Evolutionary conservation across 1,139 yeast genomes (phyloP).

Genomic region (Sugiyamaella sp.): DNA sequence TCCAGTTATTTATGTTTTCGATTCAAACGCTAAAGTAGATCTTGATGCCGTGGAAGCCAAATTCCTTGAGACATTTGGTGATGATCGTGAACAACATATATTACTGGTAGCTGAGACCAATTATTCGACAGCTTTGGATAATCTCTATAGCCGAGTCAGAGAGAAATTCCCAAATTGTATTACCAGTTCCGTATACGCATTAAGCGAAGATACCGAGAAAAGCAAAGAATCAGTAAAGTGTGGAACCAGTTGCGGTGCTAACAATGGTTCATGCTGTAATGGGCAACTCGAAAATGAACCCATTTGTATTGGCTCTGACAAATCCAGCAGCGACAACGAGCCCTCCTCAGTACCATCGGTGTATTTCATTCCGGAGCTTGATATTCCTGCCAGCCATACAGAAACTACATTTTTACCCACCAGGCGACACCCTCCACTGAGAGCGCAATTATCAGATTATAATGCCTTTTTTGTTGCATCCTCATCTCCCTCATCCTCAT

Average conservation of each 20-base stretch:
- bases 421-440: slow-evolving; percentile 29
- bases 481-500: slow-evolving; percentile 75
- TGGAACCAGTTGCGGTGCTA: not conserved
- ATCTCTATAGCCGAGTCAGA: slow-evolving; percentile 26
- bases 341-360: slow-evolving; percentile 7
- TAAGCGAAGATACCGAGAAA: not conserved
- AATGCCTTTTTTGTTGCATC: slow-evolving; percentile 61
- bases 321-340: not conserved
- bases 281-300: not conserved
- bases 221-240: not conserved
- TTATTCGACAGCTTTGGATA: slow-evolving; percentile 30
- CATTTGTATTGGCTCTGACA: too few species aligned
- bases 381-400: slow-evolving; percentile 11
- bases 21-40: slow-evolving; percentile 44
- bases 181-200: slow-evolving; percentile 13
- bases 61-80: slow-evolving; percentile 26
- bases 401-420: slow-evolving; percentile 29
- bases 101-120: slow-evolving; percentile 41
- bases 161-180: slow-evolving; percentile 25
- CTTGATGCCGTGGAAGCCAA: slow-evolving; percentile 29
- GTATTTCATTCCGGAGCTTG: slow-evolving; percentile 19
- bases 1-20: slow-evolving; percentile 78
- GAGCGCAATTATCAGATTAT: slow-evolving; percentile 41
- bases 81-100: slow-evolving; percentile 20
- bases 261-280: slow-evolving; percentile 5